Percentiles rank a stretch among this genome's conserved stretches.
Evolutionary conservation across 768 basidiomycete species (phyloP).

Genomic region (Hydnomerulius pinastri): DNA sequence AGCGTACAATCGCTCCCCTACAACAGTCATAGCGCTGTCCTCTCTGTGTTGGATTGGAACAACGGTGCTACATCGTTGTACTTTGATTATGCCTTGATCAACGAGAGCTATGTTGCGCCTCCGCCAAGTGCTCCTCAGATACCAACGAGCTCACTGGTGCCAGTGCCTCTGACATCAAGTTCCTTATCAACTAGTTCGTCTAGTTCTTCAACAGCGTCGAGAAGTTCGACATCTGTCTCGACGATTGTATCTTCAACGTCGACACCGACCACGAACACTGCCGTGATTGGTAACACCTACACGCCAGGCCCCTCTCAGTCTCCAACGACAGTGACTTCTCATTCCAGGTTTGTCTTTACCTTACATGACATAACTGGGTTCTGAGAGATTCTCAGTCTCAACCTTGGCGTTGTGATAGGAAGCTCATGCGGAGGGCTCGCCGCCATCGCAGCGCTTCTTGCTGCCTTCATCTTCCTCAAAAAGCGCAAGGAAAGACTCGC

Average conservation of each 20-base stretch:
- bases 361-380: too few species aligned
- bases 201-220: neutral
- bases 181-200: too few species aligned
- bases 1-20: neutral
- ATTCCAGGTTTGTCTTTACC: conserved; percentile 1
- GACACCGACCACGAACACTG: neutral
- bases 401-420: conserved; percentile 5
- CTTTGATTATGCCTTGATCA: conserved; percentile 5
- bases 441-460: neutral
- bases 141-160: too few species aligned
- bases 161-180: too few species aligned
- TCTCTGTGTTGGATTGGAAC: conserved; percentile 6
- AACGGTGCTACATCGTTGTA: neutral
- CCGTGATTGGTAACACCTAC: neutral
- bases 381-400: conserved; percentile 8
- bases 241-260: neutral
- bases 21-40: neutral
- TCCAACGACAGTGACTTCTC: neutral
- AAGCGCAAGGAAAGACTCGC: conserved; percentile 1
- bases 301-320: neutral
- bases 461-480: conserved; percentile 3
- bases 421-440: conserved; percentile 10
- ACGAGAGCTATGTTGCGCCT: neutral
- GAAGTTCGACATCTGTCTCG: neutral
- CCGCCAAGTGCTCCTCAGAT: too few species aligned